phyloP scores from a whole-genome alignment of 768 basidiomycete species.

The Tylopilus sp. region DNA sequence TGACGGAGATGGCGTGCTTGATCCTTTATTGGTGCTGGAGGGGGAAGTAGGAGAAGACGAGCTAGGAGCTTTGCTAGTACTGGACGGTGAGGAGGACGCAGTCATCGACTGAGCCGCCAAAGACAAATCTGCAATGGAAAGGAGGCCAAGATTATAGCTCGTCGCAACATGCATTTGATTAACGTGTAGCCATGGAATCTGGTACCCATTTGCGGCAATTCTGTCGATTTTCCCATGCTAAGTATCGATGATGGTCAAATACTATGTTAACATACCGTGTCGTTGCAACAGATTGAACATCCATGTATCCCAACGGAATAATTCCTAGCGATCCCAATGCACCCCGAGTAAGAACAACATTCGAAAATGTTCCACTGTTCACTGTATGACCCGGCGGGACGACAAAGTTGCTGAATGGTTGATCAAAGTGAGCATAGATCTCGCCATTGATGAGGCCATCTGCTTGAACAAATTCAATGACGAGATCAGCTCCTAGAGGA shows the following conservation, averaged over 20 bases:
- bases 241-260: neutral
- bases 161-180: conserved; percentile 52
- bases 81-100: neutral
- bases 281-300: conserved; percentile 50
- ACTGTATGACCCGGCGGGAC: conserved; percentile 56
- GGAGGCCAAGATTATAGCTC: conserved; percentile 32
- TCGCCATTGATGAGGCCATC: conserved; percentile 50
- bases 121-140: conserved; percentile 20
- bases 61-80: neutral
- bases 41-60: neutral
- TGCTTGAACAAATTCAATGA: conserved; percentile 54
- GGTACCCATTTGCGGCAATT: conserved; percentile 54
- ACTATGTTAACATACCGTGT: conserved; percentile 25
- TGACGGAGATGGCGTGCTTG: neutral
- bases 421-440: conserved; percentile 57
- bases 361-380: conserved; percentile 55
- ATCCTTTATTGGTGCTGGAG: neutral
- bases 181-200: conserved; percentile 63
- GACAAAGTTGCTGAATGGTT: conserved; percentile 51
- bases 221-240: conserved; percentile 12
- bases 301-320: conserved; percentile 51
- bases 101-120: conserved; percentile 14
- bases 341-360: conserved; percentile 60
- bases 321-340: conserved; percentile 54
- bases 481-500: conserved; percentile 55